A percentile compares a stretch with the other conserved stretches of the same genome.
Conservation (phyloP, 257 asterid genomes). For the Eustoma russellianum region DNA sequence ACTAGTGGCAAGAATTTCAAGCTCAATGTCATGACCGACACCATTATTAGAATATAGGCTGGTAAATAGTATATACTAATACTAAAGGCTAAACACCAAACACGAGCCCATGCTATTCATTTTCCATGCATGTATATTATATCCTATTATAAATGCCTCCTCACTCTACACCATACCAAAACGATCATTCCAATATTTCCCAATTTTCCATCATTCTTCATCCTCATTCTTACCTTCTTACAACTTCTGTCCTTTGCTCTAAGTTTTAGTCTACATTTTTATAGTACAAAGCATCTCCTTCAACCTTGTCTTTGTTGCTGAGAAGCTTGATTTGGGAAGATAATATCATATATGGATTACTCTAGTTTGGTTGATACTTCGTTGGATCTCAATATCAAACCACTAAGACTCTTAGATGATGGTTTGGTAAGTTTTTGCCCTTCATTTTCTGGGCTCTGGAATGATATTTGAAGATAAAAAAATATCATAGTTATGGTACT, state of each 20-base stretch:
- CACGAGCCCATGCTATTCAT: background rate
- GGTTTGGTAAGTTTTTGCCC: slow-evolving; percentile 39
- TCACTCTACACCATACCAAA: background rate
- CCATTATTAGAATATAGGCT: background rate
- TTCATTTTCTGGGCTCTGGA: too few species aligned
- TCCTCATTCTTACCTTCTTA: too few species aligned
- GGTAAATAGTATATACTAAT: background rate
- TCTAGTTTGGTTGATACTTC: slow-evolving; percentile 59
- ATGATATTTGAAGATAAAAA: too few species aligned
- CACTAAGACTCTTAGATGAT: slow-evolving; percentile 32
- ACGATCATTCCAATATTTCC: background rate
- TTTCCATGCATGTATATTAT: background rate
- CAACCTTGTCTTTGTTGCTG: background rate
- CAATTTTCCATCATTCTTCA: too few species aligned
- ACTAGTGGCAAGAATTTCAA: slow-evolving; percentile 19
- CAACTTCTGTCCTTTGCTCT: background rate
- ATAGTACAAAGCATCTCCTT: background rate
- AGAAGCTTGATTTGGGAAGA: background rate
- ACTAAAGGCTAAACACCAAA: slow-evolving; percentile 8
- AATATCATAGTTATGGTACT: too few species aligned
- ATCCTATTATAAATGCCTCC: too few species aligned
- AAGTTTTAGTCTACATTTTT: background rate
- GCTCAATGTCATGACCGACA: slow-evolving; percentile 25
- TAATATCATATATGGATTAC: slow-evolving; percentile 73
- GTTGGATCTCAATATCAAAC: slow-evolving; percentile 52